Base-by-base conservation (phyloP, 1,284 basidiomycete genomes). In the Malassezia sp. region DNA sequence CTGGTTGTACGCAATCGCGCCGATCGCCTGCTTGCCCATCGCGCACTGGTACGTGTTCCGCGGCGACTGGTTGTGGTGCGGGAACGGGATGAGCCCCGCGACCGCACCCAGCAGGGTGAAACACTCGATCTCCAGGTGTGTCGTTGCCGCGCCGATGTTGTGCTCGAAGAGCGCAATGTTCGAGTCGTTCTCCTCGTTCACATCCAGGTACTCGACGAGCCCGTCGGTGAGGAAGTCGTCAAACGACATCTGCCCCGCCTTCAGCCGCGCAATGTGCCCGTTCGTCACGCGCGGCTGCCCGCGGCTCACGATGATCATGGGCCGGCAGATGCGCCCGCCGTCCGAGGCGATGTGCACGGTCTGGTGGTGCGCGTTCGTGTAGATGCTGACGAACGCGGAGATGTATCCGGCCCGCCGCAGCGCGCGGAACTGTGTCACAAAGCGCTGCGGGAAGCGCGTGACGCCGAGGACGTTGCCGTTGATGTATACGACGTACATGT, bases 1-100 rank as follows among this genome's bases (percentile, higher is more conserved):
- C 71, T 97, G 93, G 71, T 99, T 99, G 74, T 91, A 95, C 0
- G 82, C 91, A 58, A 97, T 97, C 2, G 89, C 90, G n/a, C 93
- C 93, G 54, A 97, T 96, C 0, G 93, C 93, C 75, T 99, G 93
- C 75, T 99, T 99, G 54, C 93, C 93, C 93, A 97, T 99, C 42
- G 93, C 93, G 69, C 93, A 97, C 75, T 99, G 60, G 70, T 97
- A 97, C 2, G 93, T 97, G 68, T 97, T 96, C 46, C 93, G 82
- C 4, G 95, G 93, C 2, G 90, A 96, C 71, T 99, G 95, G 68
- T 99, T 97, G 73, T 99, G 93, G 70, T 99, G 93, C 0, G 95
- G 93, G 68, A 97, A 99, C 8, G 93, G 93, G 65, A 99, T 97
- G 17, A 99, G 78, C 29, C 95, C 93, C 5, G 93, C 93, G 32